These are phyloP conservation scores for Phlebiopsis flavidoalba DNA, from an alignment of 768 basidiomycete genomes.

Conservation along the genomic window DNA sequence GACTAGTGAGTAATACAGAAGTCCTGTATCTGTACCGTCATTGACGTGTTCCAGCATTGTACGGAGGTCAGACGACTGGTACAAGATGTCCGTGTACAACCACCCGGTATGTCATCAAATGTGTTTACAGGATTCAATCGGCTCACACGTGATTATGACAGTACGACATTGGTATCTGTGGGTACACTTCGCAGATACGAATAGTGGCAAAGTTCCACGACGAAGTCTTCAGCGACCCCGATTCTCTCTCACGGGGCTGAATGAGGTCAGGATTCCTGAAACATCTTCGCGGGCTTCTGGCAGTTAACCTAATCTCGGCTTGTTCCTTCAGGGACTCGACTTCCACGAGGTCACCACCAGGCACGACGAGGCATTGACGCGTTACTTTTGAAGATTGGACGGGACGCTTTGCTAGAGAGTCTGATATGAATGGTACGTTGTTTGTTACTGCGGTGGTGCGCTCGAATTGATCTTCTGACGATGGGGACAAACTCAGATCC, in stretches of 20 bases:
- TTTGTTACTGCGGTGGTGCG: neutral
- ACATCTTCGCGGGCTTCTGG: neutral
- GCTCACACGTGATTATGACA: slow-evolving; percentile 21
- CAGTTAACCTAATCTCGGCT: neutral
- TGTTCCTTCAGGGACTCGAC: slow-evolving; percentile 47
- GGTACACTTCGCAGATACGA: slow-evolving; percentile 62
- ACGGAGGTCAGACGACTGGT: slow-evolving; percentile 71
- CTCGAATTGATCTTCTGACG: neutral
- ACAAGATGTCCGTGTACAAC: slow-evolving; percentile 61
- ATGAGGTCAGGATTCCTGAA: slow-evolving; percentile 42
- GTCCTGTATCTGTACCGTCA: neutral
- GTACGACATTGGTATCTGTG: slow-evolving; percentile 76
- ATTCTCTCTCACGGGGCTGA: slow-evolving; percentile 60
- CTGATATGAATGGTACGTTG: slow-evolving; percentile 49
- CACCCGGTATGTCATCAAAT: slow-evolving; percentile 36
- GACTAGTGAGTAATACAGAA: slow-evolving; percentile 49
- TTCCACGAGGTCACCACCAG: slow-evolving; percentile 59
- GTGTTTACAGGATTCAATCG: neutral
- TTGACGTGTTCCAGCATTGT: slow-evolving; percentile 42
- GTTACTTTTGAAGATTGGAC: slow-evolving; percentile 68
- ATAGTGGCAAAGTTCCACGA: slow-evolving; percentile 75
- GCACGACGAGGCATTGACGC: slow-evolving; percentile 53
- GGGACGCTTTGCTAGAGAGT: slow-evolving; percentile 50
- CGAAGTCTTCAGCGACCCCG: slow-evolving; percentile 68
- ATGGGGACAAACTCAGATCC: slow-evolving; percentile 37